Base-by-base conservation (phyloP, 257 asterid species). In the Solanum dulcamara region DNA sequence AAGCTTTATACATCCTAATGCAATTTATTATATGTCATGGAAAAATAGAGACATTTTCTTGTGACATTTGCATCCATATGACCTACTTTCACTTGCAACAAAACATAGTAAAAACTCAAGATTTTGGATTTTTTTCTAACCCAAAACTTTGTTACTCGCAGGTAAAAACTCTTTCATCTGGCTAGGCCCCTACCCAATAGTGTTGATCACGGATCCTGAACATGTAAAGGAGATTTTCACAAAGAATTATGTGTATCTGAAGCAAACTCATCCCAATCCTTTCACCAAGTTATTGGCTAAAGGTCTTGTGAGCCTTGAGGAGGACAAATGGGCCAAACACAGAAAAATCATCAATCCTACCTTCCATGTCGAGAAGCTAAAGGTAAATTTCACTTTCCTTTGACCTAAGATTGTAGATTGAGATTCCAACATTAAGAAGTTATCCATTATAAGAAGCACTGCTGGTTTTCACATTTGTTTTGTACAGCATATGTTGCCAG, bases 291-390 rank as follows among this genome's bases (percentile, higher is more conserved):
- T 92, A 62, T 88, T 90, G 37, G 84, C 81, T 1, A 66, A 85
- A 82, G 97, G 97, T 40, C 40, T 93, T 2, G 81, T 67, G 4
- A 10, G 1, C n/a, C n/a, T 53, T 24, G 97, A 93, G 26, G 85
- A 83, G 4, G 91, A 92, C 3, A 87, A 89, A 89, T 93, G 97
- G 98, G 85, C 91, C 24, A 94, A 92, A 59, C 94, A 92, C 80
- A 89, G 95, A 24, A 94, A 85, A 70, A 62, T 94, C 77, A 85
- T 94, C 59, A 75, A 75, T 75, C 81, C 59, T 42, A 13, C 59
- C 24, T 75, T 75, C 59, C 59, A 75, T 24, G 38, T 75, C 2
- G 59, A 75, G 81, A 75, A 75, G 81, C 2, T 75, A 75, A 75
- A 75, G 81, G 81, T 68, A 30, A 30, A 30, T 66, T 15, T 32